Evolutionary conservation across 495 filamentous ascomycete genomes (phyloP).

Genomic region (Annulohypoxylon nitens): DNA sequence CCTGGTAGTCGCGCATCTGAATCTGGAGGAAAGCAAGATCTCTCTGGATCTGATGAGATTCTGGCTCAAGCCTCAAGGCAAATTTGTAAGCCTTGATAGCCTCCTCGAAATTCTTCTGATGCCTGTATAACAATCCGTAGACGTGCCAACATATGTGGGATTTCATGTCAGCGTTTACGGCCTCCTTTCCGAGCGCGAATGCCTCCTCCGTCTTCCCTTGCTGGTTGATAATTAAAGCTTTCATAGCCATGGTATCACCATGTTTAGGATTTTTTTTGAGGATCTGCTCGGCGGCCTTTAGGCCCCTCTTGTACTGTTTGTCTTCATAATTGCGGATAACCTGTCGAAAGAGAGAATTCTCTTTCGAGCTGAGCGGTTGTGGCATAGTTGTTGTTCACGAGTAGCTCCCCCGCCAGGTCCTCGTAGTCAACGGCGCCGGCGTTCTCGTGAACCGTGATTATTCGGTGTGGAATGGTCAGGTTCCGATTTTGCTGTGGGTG

Average conservation of each 20-base stretch:
- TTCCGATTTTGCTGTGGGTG: constrained; percentile 3
- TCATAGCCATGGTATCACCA: constrained; percentile 99
- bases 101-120: constrained; percentile 97
- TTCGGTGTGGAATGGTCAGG: constrained; percentile 10
- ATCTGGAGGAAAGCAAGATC: constrained; percentile 93
- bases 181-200: constrained; percentile 90
- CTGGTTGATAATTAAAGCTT: constrained; percentile 94
- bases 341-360: constrained; percentile 91
- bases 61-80: constrained; percentile 90
- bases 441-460: not conserved
- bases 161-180: constrained; percentile 94
- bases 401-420: constrained; percentile 30
- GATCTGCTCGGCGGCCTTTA: constrained; percentile 95
- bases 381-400: constrained; percentile 67
- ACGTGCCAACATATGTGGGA: constrained; percentile 99
- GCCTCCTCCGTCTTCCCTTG: constrained; percentile 92
- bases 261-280: constrained; percentile 93
- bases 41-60: constrained; percentile 91
- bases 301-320: constrained; percentile 98
- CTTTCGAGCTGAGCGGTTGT: constrained; percentile 88
- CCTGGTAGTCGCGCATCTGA: constrained; percentile 96
- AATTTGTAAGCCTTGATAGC: constrained; percentile 99
- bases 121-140: constrained; percentile 93
- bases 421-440: not conserved
- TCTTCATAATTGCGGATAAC: constrained; percentile 95